Conservation (phyloP, 192 early-diverging fungal genomes). For the Coemansia sp. region DNA sequence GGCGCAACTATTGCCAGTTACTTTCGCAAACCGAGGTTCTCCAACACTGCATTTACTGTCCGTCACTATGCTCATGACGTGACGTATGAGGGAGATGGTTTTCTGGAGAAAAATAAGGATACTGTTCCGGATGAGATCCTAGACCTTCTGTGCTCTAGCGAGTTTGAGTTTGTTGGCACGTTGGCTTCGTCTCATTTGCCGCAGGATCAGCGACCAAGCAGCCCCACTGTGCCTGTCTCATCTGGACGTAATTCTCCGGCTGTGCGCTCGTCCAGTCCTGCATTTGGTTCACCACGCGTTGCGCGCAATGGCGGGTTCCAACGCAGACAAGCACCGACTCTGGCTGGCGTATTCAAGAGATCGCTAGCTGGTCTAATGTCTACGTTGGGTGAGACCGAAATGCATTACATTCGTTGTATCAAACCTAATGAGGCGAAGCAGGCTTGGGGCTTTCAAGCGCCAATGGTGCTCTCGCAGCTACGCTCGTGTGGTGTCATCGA, state of each 20-base stretch:
- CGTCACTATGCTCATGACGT: slow-evolving; percentile 95
- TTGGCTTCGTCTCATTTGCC: slow-evolving; percentile 13
- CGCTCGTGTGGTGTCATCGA: slow-evolving; percentile 98
- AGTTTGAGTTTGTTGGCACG: slow-evolving; percentile 36
- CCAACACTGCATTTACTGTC: slow-evolving; percentile 86
- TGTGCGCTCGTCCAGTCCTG: slow-evolving; percentile 16
- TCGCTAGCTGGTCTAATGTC: slow-evolving; percentile 92
- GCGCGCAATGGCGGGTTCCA: slow-evolving; percentile 14
- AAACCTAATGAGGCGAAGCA: slow-evolving; percentile 95
- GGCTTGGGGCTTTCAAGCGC: slow-evolving; percentile 89
- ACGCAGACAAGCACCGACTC: slow-evolving; percentile 48
- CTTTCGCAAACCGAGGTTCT: slow-evolving; percentile 94
- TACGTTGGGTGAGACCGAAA: slow-evolving; percentile 87
- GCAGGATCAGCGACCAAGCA: slow-evolving; percentile 4
- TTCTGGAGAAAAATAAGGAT: slow-evolving; percentile 98
- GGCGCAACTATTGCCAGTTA: slow-evolving; percentile 22
- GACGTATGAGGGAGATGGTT: slow-evolving; percentile 91
- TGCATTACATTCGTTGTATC: slow-evolving; percentile 98
- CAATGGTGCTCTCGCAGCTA: slow-evolving; percentile 90
- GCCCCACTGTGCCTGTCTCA: slow-evolving; percentile 2
- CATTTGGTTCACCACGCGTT: slow-evolving; percentile 1
- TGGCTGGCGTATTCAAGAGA: slow-evolving; percentile 51
- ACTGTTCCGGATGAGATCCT: slow-evolving; percentile 86
- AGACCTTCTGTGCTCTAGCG: slow-evolving; percentile 46
- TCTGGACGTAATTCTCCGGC: slow-evolving; percentile 22